Evolutionary conservation across 2,329 filamentous ascomycete genomes (phyloP).

Genomic region (Cordyceps cicadae): DNA sequence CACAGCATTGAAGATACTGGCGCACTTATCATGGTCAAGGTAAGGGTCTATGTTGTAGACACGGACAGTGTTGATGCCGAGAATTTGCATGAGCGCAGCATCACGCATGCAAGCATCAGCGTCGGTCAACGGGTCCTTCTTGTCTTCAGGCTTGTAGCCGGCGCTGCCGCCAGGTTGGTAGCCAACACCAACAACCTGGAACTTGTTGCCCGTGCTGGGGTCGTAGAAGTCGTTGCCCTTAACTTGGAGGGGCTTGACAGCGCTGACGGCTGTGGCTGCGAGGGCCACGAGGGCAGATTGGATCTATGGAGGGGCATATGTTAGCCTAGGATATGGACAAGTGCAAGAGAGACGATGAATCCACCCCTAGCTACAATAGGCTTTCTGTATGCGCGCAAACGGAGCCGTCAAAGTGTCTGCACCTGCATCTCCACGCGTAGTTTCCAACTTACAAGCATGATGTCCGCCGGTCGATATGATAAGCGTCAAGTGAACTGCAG

Average conservation of each 20-base stretch:
- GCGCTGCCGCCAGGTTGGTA: slow-evolving; percentile 62
- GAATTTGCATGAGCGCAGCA: slow-evolving; percentile 55
- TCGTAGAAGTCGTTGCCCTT: slow-evolving; percentile 53
- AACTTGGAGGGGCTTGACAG: slow-evolving; percentile 50
- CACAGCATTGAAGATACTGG: slow-evolving; percentile 57
- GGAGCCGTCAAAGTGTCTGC: not conserved
- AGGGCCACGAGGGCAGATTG: slow-evolving; percentile 43
- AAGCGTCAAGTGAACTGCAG: not conserved
- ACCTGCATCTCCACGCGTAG: not conserved
- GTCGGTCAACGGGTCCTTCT: slow-evolving; percentile 53
- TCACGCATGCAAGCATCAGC: slow-evolving; percentile 52
- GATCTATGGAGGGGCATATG: slow-evolving; percentile 21
- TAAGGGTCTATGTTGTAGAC: slow-evolving; percentile 62
- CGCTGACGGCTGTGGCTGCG: slow-evolving; percentile 43
- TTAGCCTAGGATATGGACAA: slow-evolving; percentile 10
- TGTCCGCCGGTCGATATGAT: not conserved
- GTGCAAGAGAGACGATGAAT: not conserved
- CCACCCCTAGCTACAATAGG: not conserved
- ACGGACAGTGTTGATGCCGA: slow-evolving; percentile 59
- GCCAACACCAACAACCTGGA: slow-evolving; percentile 59
- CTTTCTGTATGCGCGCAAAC: not conserved
- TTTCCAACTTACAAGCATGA: slow-evolving; percentile 12
- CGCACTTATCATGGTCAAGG: slow-evolving; percentile 59
- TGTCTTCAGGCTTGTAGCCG: slow-evolving; percentile 46
- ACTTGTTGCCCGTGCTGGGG: slow-evolving; percentile 47